Base-by-base conservation (phyloP, 495 filamentous ascomycete genomes). In the Lasiosphaeris hirsuta region DNA sequence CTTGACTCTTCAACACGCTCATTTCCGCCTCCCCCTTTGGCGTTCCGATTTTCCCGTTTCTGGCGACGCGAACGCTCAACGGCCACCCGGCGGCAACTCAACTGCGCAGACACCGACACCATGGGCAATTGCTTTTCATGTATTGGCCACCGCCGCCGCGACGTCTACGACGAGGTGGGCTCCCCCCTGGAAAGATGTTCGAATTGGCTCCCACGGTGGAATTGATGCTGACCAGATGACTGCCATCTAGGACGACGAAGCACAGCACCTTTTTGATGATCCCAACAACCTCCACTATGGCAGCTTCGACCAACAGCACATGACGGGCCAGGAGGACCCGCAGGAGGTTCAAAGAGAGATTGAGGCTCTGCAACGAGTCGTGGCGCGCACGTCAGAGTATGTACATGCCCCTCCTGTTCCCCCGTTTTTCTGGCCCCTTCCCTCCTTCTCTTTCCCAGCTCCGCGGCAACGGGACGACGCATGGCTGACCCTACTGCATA, bases 341-440 rank as follows among this genome's bases (percentile, higher is more conserved):
- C 74, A 78, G 52, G 81, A 83, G 64, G 76, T 76, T 33, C 79
- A 82, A 68, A 73, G 80, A 64, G 81, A 83, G 70, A 81, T 75
- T 41, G 80, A 82, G 71, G 81, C 80, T 61, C 62, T 83, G 48
- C 78, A 81, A 46, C 72, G 75, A 55, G 78, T 83, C 18, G 80
- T 83, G 34, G 76, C 75, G 51, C 77, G 76, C 42, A 82, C 80
- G 30, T 81, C 81, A 42, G 76, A 81, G 81, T 83, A 77, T 57
- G 81, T 83, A 77, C 58, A 75, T 57, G 45, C 17, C 46, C 40
- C 19, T 47, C 53, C 47, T 51, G 38, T 42, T 41, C 56, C 56
- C 52, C 42, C 53, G 30, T 44, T 44, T 13, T 35, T 33, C 45
- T 40, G 30, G 8, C 47, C 41, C 41, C 33, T 10, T 40, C 34